Percentiles rank a stretch among this genome's conserved stretches.
These are phyloP conservation scores for Gossypium lobatum DNA, from an alignment of 441 rosid genomes.

Conservation along the genomic window DNA sequence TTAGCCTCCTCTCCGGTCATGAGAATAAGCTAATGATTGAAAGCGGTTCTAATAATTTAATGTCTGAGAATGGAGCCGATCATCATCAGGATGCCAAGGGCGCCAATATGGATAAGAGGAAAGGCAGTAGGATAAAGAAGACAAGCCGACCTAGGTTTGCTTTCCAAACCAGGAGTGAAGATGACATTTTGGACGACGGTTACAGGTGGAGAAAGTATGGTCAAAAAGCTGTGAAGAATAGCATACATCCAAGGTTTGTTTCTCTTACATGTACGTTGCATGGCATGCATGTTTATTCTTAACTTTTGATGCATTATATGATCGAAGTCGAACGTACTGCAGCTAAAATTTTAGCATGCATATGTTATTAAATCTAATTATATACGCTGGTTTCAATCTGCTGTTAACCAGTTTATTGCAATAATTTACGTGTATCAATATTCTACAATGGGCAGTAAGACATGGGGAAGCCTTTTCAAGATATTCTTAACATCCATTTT, in stretches of 20 bases:
- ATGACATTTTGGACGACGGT: constrained; percentile 53
- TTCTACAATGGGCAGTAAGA: no score
- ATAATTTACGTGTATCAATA: no score
- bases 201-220: constrained; percentile 57
- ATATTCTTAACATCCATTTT: no score
- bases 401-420: not conserved
- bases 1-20: constrained; percentile 34
- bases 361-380: not conserved
- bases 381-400: not conserved
- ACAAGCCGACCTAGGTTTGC: constrained; percentile 31
- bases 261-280: constrained; percentile 7
- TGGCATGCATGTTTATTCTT: constrained; percentile 3
- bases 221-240: constrained; percentile 50
- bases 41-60: constrained; percentile 3
- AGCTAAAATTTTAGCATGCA: not conserved
- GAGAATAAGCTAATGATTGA: constrained; percentile 18
- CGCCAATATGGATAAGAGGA: constrained; percentile 21
- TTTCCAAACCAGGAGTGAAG: constrained; percentile 41
- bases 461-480: no score
- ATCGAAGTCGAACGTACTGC: not conserved
- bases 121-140: constrained; percentile 26
- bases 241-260: constrained; percentile 36
- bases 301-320: not conserved
- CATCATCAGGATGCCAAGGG: constrained; percentile 18
- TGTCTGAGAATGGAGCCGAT: constrained; percentile 22